Base-by-base conservation (phyloP, 192 early-diverging fungal species). In the Entomortierella beljakovae region DNA sequence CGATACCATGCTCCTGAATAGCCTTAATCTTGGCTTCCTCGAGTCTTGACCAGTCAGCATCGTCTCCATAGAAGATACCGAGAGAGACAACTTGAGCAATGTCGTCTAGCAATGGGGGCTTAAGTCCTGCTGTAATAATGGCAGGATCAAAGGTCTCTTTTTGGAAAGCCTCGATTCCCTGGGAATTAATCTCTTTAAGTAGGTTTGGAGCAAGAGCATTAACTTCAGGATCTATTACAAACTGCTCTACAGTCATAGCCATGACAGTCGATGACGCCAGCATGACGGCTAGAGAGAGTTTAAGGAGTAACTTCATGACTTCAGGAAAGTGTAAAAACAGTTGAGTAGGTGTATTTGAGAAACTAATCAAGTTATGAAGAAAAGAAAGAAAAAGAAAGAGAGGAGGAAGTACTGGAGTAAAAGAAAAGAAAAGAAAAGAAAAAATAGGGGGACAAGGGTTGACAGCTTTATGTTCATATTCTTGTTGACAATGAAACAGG, bases 11-110 rank as follows among this genome's bases (percentile, higher is more conserved):
- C 26, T 79, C 37, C 46, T 64, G 46, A 28, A 65, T 64, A 25
- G 56, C 61, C 61, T 70, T 64, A 56, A 70, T 37, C 50, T 59
- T 64, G 18, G 75, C 67, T 1, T 46, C 25, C n/a, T 79, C 75
- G 2, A 79, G 66, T 48, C 46, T 26, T 13, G 55, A 58, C 75
- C 75, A 79, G 57, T 79, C 75, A 6, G 68, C 68, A 26, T 69
- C 56, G 5, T 38, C 38, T 16, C 46, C 42, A 13, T 38, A 32
- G 37, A 70, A 69, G 28, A 70, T 55, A 13, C 48, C 54, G 28
- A 58, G 52, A 18, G 75, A 69, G 28, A 79, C 68, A n/a, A 60
- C 54, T 42, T 79, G 53, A 50, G 70, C 42, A 43, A 79, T 59
- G 48, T 70, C 75, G 34, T 79, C 51, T 22, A 79, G 46, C 11